Evolutionary conservation across 2,329 filamentous ascomycete species (phyloP).

Genomic region (Arthrobotrys sinensis): DNA sequence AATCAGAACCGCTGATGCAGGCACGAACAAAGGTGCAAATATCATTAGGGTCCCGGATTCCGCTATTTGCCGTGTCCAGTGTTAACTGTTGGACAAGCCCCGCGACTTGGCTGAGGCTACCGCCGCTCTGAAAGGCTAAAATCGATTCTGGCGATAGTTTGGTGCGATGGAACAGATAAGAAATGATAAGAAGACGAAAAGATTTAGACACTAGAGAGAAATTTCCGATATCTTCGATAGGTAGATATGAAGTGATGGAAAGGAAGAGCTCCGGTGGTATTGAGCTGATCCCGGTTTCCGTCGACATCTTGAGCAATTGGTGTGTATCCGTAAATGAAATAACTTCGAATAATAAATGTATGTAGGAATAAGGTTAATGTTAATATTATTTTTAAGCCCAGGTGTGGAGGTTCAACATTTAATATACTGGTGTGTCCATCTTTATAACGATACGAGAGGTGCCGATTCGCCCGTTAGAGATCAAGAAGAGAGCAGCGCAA

Average conservation of each 20-base stretch:
- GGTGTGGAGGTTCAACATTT: too few relatives aligned
- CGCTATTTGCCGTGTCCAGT: background rate
- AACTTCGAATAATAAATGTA: too few relatives aligned
- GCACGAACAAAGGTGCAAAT: background rate
- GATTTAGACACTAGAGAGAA: conserved; percentile 33
- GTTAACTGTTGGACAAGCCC: background rate
- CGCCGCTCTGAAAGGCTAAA: conserved; percentile 21
- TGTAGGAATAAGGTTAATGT: too few relatives aligned
- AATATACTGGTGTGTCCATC: too few relatives aligned
- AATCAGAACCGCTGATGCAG: background rate
- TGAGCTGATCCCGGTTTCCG: background rate
- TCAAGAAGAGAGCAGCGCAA: background rate
- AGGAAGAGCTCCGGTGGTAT: conserved; percentile 39
- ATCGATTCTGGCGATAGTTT: conserved; percentile 26
- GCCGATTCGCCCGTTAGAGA: too few relatives aligned
- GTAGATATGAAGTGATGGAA: conserved; percentile 27
- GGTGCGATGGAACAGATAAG: conserved; percentile 18
- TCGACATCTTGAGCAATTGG: background rate
- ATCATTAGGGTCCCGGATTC: background rate
- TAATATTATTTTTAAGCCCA: too few relatives aligned
- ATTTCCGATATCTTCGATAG: background rate
- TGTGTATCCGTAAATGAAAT: background rate
- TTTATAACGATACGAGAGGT: too few relatives aligned
- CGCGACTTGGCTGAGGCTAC: background rate
- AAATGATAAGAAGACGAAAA: conserved; percentile 14